Conservation (phyloP, 805 yeast species). For the Grigorovia yakushimaensis region DNA sequence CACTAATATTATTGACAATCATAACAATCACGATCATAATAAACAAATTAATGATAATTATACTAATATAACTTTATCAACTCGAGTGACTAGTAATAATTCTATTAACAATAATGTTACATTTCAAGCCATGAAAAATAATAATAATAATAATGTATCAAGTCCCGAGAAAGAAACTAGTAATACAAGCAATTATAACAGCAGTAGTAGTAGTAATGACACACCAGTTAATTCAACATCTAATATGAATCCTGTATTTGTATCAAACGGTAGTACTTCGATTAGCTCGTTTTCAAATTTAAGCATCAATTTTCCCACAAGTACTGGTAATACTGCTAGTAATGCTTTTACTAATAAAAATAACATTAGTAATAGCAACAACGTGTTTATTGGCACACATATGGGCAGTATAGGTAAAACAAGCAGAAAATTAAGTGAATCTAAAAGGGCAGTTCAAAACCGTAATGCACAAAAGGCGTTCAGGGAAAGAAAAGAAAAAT, state of each 20-base stretch:
- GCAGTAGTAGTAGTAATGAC: neutral
- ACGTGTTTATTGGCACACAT: neutral
- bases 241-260: neutral
- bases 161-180: neutral
- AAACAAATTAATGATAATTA: neutral
- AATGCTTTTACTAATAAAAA: neutral
- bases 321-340: too few relatives aligned
- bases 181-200: neutral
- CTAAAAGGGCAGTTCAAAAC: slow-evolving; percentile 86
- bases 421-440: slow-evolving; percentile 23
- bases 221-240: neutral
- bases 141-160: neutral
- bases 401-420: neutral
- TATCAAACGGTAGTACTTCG: neutral
- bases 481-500: slow-evolving; percentile 71
- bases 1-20: too few relatives aligned
- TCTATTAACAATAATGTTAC: too few relatives aligned
- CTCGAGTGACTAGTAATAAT: neutral
- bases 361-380: neutral
- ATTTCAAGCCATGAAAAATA: neutral
- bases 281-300: neutral
- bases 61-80: neutral
- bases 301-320: neutral
- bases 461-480: slow-evolving; percentile 87
- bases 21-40: too few relatives aligned